phyloP scores from a whole-genome alignment of 768 basidiomycete species.

The Lactarius indigo region DNA sequence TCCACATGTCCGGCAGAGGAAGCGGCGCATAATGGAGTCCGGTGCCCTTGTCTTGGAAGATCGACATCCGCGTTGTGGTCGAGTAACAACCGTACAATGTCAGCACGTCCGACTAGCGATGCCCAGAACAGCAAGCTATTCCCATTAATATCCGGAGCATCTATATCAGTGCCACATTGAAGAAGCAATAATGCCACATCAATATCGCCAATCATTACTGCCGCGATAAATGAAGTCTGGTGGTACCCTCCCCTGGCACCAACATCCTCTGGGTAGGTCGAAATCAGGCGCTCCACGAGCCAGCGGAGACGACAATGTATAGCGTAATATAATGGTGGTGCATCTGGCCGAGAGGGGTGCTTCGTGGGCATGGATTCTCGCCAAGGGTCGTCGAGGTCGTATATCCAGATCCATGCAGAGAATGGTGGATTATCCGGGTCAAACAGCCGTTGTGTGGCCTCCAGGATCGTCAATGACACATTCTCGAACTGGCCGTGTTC shows the following conservation, averaged over 20 bases:
- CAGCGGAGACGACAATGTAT: not conserved
- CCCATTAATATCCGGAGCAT: not conserved
- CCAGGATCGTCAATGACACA: not conserved
- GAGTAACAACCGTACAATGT: not conserved
- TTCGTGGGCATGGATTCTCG: not conserved
- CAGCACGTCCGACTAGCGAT: not conserved
- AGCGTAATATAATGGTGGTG: not conserved
- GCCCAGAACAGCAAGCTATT: not conserved
- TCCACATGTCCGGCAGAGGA: too few species aligned
- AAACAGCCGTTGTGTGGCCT: not conserved
- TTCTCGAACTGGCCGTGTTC: not conserved
- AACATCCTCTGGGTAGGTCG: not conserved
- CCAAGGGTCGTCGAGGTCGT: not conserved
- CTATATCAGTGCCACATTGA: not conserved
- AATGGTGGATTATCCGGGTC: not conserved
- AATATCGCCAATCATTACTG: not conserved
- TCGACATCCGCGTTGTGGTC: not conserved
- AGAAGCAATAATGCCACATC: not conserved
- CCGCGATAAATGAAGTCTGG: not conserved
- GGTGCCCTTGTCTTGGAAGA: not conserved
- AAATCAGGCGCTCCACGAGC: not conserved
- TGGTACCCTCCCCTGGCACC: not conserved
- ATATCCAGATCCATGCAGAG: not conserved
- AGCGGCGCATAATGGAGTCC: too few species aligned
- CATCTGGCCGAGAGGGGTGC: not conserved